A percentile compares a stretch with the other conserved stretches of the same genome.
phyloP scores from a whole-genome alignment of 371 early-diverging fungal genomes.

The Capniomyces stellatus region DNA sequence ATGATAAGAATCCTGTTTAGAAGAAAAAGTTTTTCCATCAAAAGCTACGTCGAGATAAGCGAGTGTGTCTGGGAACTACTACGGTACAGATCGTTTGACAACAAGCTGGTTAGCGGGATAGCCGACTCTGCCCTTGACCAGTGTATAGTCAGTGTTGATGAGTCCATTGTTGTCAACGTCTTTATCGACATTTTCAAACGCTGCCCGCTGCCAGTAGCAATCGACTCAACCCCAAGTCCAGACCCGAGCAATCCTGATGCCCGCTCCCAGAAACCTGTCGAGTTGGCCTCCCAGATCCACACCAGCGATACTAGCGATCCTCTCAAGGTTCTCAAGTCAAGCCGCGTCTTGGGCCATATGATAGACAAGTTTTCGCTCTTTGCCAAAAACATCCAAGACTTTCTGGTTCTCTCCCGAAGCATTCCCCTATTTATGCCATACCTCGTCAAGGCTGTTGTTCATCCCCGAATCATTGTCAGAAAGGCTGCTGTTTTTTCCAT shows the following conservation, averaged over 20 bases:
- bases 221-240: no score
- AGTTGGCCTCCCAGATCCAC: not conserved
- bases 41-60: not conserved
- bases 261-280: not conserved
- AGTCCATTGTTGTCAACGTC: not conserved
- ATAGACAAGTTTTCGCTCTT: not conserved
- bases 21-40: not conserved
- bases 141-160: not conserved
- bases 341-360: not conserved
- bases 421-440: conserved; percentile 15
- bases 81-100: not conserved
- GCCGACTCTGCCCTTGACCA: not conserved
- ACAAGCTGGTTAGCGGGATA: not conserved
- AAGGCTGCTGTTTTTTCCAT: conserved; percentile 19
- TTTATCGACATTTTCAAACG: not conserved
- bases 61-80: not conserved
- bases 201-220: not conserved
- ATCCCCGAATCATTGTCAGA: conserved; percentile 23
- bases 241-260: not conserved
- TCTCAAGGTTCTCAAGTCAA: not conserved
- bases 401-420: not conserved
- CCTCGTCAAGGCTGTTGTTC: conserved; percentile 11
- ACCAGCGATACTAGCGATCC: not conserved
- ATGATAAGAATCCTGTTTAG: not conserved
- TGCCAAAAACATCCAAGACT: not conserved